Conservation (phyloP, 2,329 filamentous ascomycete species). For the Periconia sp. region DNA sequence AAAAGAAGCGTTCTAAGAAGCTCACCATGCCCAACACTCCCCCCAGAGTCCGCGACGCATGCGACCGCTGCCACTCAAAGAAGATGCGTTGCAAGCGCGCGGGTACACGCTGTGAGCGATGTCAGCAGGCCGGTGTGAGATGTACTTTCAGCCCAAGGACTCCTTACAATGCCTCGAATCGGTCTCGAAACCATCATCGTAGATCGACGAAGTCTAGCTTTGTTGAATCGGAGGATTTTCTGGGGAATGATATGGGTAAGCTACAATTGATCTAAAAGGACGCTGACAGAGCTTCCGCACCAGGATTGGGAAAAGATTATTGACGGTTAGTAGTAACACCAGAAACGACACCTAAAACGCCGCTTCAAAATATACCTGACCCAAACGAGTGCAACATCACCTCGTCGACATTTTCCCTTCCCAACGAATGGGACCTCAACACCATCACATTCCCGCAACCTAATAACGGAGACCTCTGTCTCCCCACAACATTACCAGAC, state of each 20-base stretch:
- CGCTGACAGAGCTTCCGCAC: too few relatives aligned
- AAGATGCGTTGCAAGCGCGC: background rate
- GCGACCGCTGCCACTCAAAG: background rate
- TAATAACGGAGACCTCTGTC: too few relatives aligned
- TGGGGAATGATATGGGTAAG: background rate
- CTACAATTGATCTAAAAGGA: too few relatives aligned
- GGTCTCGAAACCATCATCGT: background rate
- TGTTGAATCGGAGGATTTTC: background rate
- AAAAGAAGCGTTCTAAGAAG: too few relatives aligned
- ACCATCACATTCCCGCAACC: too few relatives aligned
- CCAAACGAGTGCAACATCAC: too few relatives aligned
- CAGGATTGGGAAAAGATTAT: too few relatives aligned
- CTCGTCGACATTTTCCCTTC: too few relatives aligned
- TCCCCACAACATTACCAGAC: background rate
- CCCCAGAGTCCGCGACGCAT: background rate
- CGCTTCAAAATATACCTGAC: too few relatives aligned
- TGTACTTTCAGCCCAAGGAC: background rate
- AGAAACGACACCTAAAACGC: too few relatives aligned
- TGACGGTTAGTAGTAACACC: too few relatives aligned
- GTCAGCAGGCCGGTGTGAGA: background rate
- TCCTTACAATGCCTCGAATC: background rate
- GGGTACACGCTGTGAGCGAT: background rate
- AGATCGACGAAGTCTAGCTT: background rate
- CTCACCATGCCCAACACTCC: background rate
- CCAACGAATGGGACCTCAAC: too few relatives aligned